Evolutionary conservation across 768 basidiomycete species (phyloP), one percentile per base, ranked within the genome.

Genomic region (Suillus tomentosus): DNA sequence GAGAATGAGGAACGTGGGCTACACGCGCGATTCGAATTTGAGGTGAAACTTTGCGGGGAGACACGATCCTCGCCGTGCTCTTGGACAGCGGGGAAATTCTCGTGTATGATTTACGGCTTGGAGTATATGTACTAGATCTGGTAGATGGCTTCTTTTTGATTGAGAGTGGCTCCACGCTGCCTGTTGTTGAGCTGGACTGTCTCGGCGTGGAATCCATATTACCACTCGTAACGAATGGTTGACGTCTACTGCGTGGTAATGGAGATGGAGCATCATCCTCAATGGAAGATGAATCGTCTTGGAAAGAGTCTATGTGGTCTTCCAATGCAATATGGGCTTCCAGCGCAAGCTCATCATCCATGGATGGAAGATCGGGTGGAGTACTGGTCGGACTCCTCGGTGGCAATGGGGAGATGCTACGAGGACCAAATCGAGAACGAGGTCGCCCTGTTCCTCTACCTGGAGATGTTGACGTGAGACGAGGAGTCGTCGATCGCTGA

Each of bases 111-210:
- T 70, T 79, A 64, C 71, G 72, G 14, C 66, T 70, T 64, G 75
- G 79, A 45, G 79, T 80, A 45, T 79, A 69, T 34, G 76, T 64
- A 55, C 74, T 77, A 7, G 76, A 78, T 42, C 87, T 84, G 34
- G 86, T 79, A 8, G 91, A 91, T 6, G 84, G 80, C 74, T 92
- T 93, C 80, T 95, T 94, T 81, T 89, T 92, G 74, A 95, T 94
- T 2, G 88, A 90, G 64, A 95, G 78, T 8, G 92, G 92, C 70
- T 92, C 91, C 24, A 94, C 82, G 31, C 78, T 80, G 62, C 75
- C 63, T 39, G 81, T 75, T 31, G 78, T 76, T 63, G 78, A 69
- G 40, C 71, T 66, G 65, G 71, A 63, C 17, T 69, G 71, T 68
- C 82, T 87, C 10, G 89, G 87, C 0, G 84, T 86, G 34, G 79